Conservation (phyloP, 2,329 filamentous ascomycete species). For the Dactylellina parvicollis region DNA sequence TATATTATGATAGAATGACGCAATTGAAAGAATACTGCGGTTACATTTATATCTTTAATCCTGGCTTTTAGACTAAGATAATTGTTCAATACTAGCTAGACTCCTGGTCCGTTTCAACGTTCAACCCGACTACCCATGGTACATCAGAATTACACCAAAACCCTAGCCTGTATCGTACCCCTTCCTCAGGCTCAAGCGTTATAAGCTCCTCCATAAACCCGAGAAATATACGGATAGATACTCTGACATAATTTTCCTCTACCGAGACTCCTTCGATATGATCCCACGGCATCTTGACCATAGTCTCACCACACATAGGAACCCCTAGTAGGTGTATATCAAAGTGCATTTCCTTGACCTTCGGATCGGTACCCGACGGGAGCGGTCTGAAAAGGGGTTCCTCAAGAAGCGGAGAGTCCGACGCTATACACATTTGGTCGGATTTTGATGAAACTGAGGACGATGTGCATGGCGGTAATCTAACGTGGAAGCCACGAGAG, state of each 20-base stretch:
- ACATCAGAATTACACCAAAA: too few species aligned
- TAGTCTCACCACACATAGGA: conserved; percentile 12
- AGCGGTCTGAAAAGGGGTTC: conserved; percentile 19
- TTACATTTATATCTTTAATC: too few species aligned
- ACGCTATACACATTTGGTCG: conserved; percentile 7
- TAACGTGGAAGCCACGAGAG: conserved; percentile 12
- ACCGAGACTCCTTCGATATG: conserved; percentile 5
- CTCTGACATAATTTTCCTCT: conserved; percentile 15
- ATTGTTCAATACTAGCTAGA: too few species aligned
- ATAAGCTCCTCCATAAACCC: conserved; percentile 15
- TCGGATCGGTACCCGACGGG: not conserved
- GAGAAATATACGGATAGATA: conserved; percentile 19
- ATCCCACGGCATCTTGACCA: conserved; percentile 32
- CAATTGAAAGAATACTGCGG: too few species aligned
- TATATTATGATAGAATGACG: too few species aligned
- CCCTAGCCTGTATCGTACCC: conserved; percentile 13
- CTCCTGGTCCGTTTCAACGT: too few species aligned
- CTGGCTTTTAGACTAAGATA: too few species aligned
- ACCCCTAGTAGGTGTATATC: conserved; percentile 18
- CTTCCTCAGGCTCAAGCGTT: conserved; percentile 17
- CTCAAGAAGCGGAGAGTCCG: conserved; percentile 16
- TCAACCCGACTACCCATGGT: too few species aligned
- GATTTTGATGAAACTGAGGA: not conserved
- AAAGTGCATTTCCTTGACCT: not conserved
- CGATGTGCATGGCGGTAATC: not conserved